Conservation (phyloP, 202 grass and related monocot species). For the Digitaria exilis region DNA sequence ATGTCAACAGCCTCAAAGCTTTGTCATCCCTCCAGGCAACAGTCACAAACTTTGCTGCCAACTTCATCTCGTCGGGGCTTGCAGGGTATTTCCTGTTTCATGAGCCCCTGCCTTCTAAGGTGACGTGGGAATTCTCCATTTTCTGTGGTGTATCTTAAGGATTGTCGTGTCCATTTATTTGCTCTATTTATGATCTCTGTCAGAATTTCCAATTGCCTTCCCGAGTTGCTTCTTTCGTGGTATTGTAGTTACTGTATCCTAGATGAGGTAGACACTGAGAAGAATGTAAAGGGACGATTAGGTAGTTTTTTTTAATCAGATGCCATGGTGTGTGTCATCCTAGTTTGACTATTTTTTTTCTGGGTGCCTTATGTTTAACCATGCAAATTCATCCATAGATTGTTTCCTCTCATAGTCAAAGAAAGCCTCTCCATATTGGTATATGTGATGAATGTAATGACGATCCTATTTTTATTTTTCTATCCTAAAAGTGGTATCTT, state of each 20-base stretch:
- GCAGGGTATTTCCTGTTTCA: slow-evolving; percentile 86
- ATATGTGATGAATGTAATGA: background rate
- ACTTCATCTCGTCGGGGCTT: slow-evolving; percentile 89
- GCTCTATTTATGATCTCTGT: background rate
- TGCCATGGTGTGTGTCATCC: background rate
- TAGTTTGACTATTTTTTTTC: background rate
- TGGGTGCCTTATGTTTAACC: background rate
- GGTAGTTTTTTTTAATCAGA: background rate
- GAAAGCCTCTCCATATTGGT: background rate
- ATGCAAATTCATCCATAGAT: background rate
- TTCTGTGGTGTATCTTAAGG: background rate
- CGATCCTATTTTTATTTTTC: background rate
- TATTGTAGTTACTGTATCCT: background rate
- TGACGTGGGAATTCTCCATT: slow-evolving; percentile 25
- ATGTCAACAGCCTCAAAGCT: slow-evolving; percentile 86
- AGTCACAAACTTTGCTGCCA: slow-evolving; percentile 86
- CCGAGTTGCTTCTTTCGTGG: background rate
- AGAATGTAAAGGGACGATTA: background rate
- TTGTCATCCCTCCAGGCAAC: slow-evolving; percentile 88
- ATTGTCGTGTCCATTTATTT: background rate
- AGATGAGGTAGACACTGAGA: background rate
- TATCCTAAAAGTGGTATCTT: background rate
- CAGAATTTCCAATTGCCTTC: background rate
- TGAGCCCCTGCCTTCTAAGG: slow-evolving; percentile 79
- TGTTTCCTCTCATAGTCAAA: background rate